Evolutionary conservation across 1,284 basidiomycete genomes (phyloP).

Genomic region (Irpex rosettiformis): DNA sequence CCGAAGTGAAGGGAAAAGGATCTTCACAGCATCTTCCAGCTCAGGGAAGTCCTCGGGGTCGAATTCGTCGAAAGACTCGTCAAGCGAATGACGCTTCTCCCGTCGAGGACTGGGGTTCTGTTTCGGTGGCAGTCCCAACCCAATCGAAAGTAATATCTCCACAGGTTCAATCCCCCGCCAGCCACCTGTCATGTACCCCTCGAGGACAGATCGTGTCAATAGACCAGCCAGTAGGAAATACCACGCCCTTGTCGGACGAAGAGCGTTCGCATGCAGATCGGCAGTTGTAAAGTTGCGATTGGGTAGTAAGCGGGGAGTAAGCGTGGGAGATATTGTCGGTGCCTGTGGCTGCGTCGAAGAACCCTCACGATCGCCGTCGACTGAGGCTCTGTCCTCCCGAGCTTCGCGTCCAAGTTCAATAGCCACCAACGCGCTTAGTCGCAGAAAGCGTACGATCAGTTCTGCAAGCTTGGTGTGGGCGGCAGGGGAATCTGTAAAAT

Average conservation of each 20-base stretch:
- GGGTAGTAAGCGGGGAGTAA: conserved; percentile 20
- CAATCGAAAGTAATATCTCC: conserved; percentile 72
- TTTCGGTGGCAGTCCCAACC: conserved; percentile 47
- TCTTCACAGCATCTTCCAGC: conserved; percentile 57
- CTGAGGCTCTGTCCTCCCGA: conserved; percentile 31
- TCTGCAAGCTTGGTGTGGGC: conserved; percentile 65
- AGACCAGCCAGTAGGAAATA: conserved; percentile 74
- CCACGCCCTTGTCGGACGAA: conserved; percentile 73
- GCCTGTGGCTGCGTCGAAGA: conserved; percentile 7
- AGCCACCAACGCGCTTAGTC: conserved; percentile 70
- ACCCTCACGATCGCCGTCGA: conserved; percentile 31
- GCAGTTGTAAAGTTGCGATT: conserved; percentile 24
- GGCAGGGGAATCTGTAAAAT: conserved; percentile 23
- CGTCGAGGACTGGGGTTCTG: conserved; percentile 9
- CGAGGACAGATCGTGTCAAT: conserved; percentile 73
- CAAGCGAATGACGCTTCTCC: conserved; percentile 41
- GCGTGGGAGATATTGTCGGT: conserved; percentile 22
- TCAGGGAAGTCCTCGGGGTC: conserved; percentile 76
- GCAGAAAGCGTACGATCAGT: conserved; percentile 68
- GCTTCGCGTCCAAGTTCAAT: conserved; percentile 67
- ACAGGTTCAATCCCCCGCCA: conserved; percentile 71
- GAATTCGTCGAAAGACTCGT: conserved; percentile 52
- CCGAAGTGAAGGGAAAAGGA: conserved; percentile 64
- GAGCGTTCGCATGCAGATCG: conserved; percentile 39
- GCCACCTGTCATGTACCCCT: conserved; percentile 76